Conservation (phyloP, 1,284 basidiomycete genomes). For the Marasmius oreades region DNA sequence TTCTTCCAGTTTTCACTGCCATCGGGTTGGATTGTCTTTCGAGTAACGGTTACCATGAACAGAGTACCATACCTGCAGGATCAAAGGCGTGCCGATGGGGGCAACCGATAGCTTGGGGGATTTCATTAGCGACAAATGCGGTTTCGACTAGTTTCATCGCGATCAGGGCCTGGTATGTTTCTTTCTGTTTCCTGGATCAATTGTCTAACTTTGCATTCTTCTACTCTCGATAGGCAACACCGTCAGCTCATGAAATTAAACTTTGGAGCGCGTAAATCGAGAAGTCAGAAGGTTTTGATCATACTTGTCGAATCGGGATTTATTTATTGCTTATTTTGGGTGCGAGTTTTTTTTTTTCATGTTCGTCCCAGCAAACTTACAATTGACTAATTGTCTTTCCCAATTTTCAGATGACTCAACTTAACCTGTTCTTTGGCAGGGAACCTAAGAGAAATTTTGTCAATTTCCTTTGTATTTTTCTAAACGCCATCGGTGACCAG, state of each 20-base stretch:
- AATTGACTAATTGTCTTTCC: background rate
- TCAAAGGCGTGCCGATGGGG: conserved; percentile 8
- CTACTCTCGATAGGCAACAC: background rate
- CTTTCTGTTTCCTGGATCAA: background rate
- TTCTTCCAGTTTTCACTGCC: conserved; percentile 1
- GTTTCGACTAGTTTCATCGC: conserved; percentile 8
- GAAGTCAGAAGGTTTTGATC: conserved; percentile 3
- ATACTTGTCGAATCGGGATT: conserved; percentile 11
- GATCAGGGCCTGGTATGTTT: conserved; percentile 7
- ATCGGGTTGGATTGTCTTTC: conserved; percentile 5
- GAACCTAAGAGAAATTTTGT: background rate
- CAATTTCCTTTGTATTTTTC: conserved; percentile 1
- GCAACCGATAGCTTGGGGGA: conserved; percentile 8
- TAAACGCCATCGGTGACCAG: conserved; percentile 7
- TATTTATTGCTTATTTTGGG: conserved; percentile 12
- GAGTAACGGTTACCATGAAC: background rate
- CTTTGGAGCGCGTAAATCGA: background rate
- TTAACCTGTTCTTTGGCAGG: conserved; percentile 5
- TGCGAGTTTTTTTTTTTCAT: background rate
- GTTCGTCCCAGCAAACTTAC: background rate
- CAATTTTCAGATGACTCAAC: conserved; percentile 1
- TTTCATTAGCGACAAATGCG: conserved; percentile 8
- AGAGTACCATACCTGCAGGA: conserved; percentile 3
- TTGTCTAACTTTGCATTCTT: background rate
- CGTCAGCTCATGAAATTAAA: background rate